A percentile compares a stretch with the other conserved stretches of the same genome.
phyloP scores from a whole-genome alignment of 129 eudicot genomes.

The Sambucus nigra region DNA sequence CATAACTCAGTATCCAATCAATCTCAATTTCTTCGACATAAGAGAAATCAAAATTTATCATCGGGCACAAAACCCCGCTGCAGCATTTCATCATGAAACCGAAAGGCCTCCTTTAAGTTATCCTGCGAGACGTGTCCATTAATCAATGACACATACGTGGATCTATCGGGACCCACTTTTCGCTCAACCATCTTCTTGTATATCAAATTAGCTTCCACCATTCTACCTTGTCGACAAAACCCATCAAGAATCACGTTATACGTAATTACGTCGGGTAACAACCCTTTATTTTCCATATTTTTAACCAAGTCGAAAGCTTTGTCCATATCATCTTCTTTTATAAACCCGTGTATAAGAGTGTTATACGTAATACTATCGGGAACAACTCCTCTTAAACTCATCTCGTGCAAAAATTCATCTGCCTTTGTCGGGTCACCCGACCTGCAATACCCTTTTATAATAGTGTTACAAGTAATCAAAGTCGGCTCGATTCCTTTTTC shows the following conservation, averaged over 20 bases:
- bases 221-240: conserved; percentile 59
- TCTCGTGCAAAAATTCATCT: conserved; percentile 25
- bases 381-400: conserved; percentile 24
- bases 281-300: conserved; percentile 53
- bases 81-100: conserved; percentile 73
- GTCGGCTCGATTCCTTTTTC: conserved; percentile 52
- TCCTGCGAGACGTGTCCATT: conserved; percentile 72
- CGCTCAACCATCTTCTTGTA: conserved; percentile 51
- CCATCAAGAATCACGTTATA: conserved; percentile 64
- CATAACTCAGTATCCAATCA: background rate
- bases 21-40: background rate
- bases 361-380: conserved; percentile 61
- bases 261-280: conserved; percentile 51
- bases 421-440: conserved; percentile 37
- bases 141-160: conserved; percentile 55
- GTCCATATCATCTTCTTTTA: conserved; percentile 46
- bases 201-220: conserved; percentile 46
- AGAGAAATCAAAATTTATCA: conserved; percentile 48
- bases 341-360: conserved; percentile 57
- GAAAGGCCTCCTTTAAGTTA: conserved; percentile 63
- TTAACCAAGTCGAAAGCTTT: conserved; percentile 48
- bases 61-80: conserved; percentile 64
- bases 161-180: conserved; percentile 52
- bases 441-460: conserved; percentile 62
- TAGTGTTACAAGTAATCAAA: conserved; percentile 53